phyloP scores from a whole-genome alignment of 768 basidiomycete species.

The Amanita muscaria region DNA sequence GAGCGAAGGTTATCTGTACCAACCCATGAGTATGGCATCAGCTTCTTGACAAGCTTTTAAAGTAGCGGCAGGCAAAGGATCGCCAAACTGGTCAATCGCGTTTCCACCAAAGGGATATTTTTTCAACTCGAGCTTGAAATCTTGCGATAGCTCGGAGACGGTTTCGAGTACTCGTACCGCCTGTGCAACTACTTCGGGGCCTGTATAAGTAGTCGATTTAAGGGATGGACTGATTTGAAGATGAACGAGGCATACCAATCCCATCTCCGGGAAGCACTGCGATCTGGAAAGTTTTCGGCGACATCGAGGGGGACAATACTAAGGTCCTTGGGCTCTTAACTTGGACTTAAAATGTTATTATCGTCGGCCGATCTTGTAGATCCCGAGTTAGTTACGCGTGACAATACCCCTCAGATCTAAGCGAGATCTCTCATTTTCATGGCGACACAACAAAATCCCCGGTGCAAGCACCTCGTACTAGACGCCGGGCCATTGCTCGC shows the following conservation, averaged over 20 bases:
- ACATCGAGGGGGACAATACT: constrained; percentile 2
- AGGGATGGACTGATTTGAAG: neutral
- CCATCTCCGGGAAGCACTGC: constrained; percentile 94
- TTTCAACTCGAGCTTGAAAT: constrained; percentile 68
- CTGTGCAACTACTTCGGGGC: constrained; percentile 85
- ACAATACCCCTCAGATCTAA: neutral
- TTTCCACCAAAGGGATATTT: constrained; percentile 82
- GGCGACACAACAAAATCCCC: constrained; percentile 20
- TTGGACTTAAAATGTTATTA: too few species aligned
- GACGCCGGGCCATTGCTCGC: constrained; percentile 93
- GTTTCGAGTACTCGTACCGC: constrained; percentile 77
- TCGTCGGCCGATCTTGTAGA: too few species aligned
- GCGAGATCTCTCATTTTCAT: neutral
- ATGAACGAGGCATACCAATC: constrained; percentile 56
- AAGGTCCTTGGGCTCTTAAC: neutral
- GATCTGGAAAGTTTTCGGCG: constrained; percentile 53
- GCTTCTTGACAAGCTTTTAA: constrained; percentile 85
- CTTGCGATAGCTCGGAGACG: constrained; percentile 50
- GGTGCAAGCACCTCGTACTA: constrained; percentile 75
- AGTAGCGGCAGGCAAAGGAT: constrained; percentile 78
- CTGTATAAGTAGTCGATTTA: constrained; percentile 25
- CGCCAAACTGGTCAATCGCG: constrained; percentile 84
- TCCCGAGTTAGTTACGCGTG: too few species aligned
- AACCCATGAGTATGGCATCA: constrained; percentile 95
- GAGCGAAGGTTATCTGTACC: constrained; percentile 12